Evolutionary conservation across 2,329 filamentous ascomycete species (phyloP).

Genomic region (Immersiporthe knoxdaviesiana): DNA sequence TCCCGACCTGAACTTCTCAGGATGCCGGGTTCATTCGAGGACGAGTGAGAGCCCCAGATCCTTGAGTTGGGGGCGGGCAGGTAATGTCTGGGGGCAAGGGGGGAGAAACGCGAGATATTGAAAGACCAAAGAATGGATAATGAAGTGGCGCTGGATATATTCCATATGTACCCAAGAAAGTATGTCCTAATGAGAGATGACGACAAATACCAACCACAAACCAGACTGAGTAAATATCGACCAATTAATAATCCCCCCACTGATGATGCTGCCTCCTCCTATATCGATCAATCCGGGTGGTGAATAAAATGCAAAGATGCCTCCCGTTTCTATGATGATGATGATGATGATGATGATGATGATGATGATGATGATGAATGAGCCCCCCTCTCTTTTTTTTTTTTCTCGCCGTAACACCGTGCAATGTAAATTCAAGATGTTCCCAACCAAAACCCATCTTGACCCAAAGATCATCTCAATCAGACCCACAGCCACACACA

Average conservation of each 20-base stretch:
- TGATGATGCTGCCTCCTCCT: not conserved
- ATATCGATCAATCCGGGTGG: not conserved
- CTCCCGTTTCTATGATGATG: too few relatives aligned
- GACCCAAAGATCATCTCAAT: not conserved
- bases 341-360: too few relatives aligned
- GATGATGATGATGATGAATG: too few relatives aligned
- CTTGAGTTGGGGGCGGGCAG: not conserved
- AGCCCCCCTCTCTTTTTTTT: too few relatives aligned
- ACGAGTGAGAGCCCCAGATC: not conserved
- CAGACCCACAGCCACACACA: too few relatives aligned
- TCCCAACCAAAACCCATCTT: not conserved
- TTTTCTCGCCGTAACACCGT: conserved; percentile 23
- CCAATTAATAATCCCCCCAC: not conserved
- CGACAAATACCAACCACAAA: not conserved
- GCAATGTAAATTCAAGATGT: conserved; percentile 11
- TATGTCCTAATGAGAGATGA: not conserved
- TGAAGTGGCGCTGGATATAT: not conserved
- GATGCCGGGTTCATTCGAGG: conserved; percentile 21
- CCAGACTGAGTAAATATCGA: not conserved
- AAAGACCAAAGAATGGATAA: not conserved
- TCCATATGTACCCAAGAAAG: not conserved
- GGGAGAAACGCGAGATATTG: not conserved
- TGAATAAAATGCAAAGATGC: not conserved
- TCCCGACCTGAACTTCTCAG: conserved; percentile 8
- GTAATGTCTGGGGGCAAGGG: not conserved